phyloP scores from a whole-genome alignment of 164 flowering plant species.

The Hamamelis virginiana region DNA sequence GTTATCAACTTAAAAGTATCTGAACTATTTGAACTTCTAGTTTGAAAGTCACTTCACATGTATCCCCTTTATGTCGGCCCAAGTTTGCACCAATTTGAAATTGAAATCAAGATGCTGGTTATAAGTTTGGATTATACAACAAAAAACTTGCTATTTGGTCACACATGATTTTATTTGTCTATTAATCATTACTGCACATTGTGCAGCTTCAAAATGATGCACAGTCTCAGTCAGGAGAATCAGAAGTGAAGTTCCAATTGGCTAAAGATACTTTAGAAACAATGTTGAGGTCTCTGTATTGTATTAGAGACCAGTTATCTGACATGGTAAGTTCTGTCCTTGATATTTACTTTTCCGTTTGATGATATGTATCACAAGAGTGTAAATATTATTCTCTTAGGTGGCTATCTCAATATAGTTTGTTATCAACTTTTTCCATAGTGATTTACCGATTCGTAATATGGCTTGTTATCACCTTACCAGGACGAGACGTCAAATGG shows the following conservation, averaged over 20 bases:
- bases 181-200: conserved; percentile 2
- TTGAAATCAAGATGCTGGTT: not conserved
- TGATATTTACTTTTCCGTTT: conserved; percentile 2
- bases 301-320: conserved; percentile 54
- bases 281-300: conserved; percentile 60
- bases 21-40: not conserved
- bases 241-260: conserved; percentile 60
- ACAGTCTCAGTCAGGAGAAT: conserved; percentile 37
- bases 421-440: conserved; percentile 9
- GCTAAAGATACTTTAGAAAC: conserved; percentile 55
- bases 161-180: not conserved
- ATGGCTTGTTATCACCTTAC: conserved; percentile 5
- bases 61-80: not conserved
- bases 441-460: no score
- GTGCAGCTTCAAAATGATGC: conserved; percentile 60
- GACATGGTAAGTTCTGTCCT: conserved; percentile 19
- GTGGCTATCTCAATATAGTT: not conserved
- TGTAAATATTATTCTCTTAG: not conserved
- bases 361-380: not conserved
- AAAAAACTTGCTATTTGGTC: not conserved
- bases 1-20: conserved; percentile 59
- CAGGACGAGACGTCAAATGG: conserved; percentile 29
- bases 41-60: not conserved
- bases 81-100: not conserved
- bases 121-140: not conserved